Conservation (phyloP, 371 early-diverging fungal genomes). For the Mucor sp. region DNA sequence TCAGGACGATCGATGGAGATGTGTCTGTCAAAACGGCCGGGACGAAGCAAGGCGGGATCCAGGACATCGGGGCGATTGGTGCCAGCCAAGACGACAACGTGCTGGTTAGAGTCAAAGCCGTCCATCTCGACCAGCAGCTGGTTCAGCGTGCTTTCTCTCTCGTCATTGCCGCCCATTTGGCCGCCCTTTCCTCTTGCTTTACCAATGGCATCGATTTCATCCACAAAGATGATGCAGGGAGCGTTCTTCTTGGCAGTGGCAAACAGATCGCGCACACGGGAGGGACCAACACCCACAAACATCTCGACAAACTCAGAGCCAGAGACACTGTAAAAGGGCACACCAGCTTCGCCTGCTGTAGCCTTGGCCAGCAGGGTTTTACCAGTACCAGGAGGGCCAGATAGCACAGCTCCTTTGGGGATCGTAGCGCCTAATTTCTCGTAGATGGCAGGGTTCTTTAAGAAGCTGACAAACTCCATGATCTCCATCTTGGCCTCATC, state of each 20-base stretch:
- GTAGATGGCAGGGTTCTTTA: slow-evolving; percentile 97
- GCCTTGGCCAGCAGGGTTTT: slow-evolving; percentile 99
- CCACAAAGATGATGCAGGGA: slow-evolving; percentile 99
- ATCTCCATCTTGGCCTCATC: slow-evolving; percentile 99
- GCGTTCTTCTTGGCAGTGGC: slow-evolving; percentile 95
- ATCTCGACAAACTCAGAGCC: slow-evolving; percentile 99
- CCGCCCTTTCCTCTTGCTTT: slow-evolving; percentile 95
- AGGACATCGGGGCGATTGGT: slow-evolving; percentile 94
- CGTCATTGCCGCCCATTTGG: slow-evolving; percentile 89
- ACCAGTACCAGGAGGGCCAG: slow-evolving; percentile 98
- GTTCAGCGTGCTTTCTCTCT: slow-evolving; percentile 97
- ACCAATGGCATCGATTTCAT: slow-evolving; percentile 99
- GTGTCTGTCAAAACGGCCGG: slow-evolving; percentile 99
- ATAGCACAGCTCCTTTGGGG: slow-evolving; percentile 98
- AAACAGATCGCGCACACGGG: slow-evolving; percentile 98
- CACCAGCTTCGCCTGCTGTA: slow-evolving; percentile 98
- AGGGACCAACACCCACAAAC: slow-evolving; percentile 99
- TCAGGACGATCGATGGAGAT: slow-evolving; percentile 97
- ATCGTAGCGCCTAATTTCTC: slow-evolving; percentile 99
- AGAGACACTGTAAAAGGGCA: slow-evolving; percentile 96
- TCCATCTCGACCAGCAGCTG: slow-evolving; percentile 99
- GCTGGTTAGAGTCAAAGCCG: slow-evolving; percentile 92
- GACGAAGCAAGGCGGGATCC: slow-evolving; percentile 92
- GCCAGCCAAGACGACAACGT: slow-evolving; percentile 93
- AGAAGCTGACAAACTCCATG: slow-evolving; percentile 99